Percentiles rank a stretch among this genome's conserved stretches.
Evolutionary conservation across 148 eudicot genomes (phyloP).

Genomic region (Bassia scoparia): DNA sequence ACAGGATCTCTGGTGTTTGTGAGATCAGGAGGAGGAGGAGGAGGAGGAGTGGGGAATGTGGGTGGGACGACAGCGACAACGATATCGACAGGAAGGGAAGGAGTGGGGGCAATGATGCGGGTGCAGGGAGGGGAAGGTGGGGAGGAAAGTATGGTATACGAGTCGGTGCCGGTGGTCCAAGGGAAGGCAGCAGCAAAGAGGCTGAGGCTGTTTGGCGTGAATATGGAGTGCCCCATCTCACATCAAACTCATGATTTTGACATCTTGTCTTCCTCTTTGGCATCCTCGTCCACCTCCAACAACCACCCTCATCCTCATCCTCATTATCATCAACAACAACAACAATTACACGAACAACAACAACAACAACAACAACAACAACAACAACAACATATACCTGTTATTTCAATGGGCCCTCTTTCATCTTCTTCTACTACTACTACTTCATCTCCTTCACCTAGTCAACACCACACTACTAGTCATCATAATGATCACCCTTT

Average conservation of each 20-base stretch:
- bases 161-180: constrained; percentile 75
- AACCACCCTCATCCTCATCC: constrained; percentile 8
- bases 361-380: constrained; percentile 4
- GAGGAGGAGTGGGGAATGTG: too few relatives aligned
- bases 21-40: not conserved
- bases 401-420: constrained; percentile 7
- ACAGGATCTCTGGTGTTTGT: constrained; percentile 22
- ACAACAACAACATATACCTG: constrained; percentile 4
- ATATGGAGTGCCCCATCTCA: constrained; percentile 77
- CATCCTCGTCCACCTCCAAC: constrained; percentile 7
- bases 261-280: constrained; percentile 28
- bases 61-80: not conserved
- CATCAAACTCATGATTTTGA: constrained; percentile 33
- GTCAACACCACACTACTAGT: not conserved
- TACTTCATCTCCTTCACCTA: not conserved
- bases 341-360: not conserved
- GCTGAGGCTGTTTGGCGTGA: constrained; percentile 82
- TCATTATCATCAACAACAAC: not conserved
- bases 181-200: constrained; percentile 73
- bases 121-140: constrained; percentile 14
- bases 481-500: not conserved
- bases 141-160: constrained; percentile 39
- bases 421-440: not conserved
- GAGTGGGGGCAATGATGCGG: not conserved
- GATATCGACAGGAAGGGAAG: not conserved